These are phyloP conservation scores for Hyphopichia wangnamkhiaoensis DNA, from an alignment of 1,139 yeast genomes.

Conservation along the genomic window DNA sequence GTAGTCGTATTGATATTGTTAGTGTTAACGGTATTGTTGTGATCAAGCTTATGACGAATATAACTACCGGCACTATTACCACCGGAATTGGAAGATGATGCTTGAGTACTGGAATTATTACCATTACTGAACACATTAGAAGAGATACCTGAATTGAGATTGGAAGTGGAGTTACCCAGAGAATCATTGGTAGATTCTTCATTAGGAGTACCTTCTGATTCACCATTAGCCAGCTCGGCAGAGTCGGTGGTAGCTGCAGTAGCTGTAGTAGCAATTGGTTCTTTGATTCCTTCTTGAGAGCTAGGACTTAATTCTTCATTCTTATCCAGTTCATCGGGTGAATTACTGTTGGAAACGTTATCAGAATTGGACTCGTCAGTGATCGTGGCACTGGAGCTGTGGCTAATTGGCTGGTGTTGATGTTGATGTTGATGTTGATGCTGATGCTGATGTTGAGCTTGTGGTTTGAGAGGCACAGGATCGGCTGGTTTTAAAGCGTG, in stretches of 20 bases:
- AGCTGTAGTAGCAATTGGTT: conserved; percentile 8
- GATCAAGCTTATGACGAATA: conserved; percentile 1
- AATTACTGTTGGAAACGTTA: background rate
- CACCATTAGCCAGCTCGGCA: conserved; percentile 11
- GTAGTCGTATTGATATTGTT: conserved; percentile 2
- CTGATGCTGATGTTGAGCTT: background rate
- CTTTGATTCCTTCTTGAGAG: background rate
- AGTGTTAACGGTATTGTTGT: background rate
- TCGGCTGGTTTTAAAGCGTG: conserved; percentile 24
- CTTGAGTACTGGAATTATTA: conserved; percentile 9
- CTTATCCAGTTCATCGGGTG: background rate
- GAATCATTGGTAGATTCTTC: conserved; percentile 4
- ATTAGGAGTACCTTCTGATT: conserved; percentile 9
- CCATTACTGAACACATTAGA: conserved; percentile 10
- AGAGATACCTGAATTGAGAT: background rate
- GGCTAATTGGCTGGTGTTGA: background rate
- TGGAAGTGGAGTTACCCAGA: conserved; percentile 5
- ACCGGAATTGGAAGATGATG: conserved; percentile 11
- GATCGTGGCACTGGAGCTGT: conserved; percentile 2
- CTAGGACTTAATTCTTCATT: conserved; percentile 2
- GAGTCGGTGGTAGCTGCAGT: background rate
- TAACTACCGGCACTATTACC: conserved; percentile 11
- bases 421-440: background rate
- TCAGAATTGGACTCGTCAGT: conserved; percentile 4
- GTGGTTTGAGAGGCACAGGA: conserved; percentile 16